Evolutionary conservation across 352 stramenopile species (phyloP), one percentile per base, ranked within the genome.

Genomic region (Globisporangium perplexum): DNA sequence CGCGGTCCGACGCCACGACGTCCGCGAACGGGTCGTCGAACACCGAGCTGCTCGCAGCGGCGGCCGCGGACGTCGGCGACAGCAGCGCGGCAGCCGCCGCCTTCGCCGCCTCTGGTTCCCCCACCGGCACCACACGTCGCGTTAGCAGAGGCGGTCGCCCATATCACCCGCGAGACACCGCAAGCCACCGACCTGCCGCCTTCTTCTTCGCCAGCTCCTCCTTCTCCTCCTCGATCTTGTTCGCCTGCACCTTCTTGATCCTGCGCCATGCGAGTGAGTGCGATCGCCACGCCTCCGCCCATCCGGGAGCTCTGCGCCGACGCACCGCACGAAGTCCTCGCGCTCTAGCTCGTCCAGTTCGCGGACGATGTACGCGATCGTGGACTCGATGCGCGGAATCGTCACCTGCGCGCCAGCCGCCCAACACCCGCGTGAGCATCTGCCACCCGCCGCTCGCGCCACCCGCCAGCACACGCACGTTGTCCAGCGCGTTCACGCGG

Each of bases 401-500:
- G 97, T 99, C 26, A 99, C 97, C 80, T 90, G 36, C 33, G n/a
- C 10, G 15, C 7, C 26, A 30, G 26, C 26, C 26, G 5, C 26
- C 26, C 26, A 5, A 30, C 26, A 5, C 26, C 3, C 26, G 26
- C 26, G 26, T 30, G 26, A 30, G 26, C 26, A 43, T 23, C n/a
- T 18, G 1, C 38, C 10, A 24, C 20, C 6, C 26, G 26, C 26
- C 5, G 26, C 26, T 30, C 26, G 26, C 26, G 26, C 26, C 26
- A 30, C 5, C 17, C 38, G 24, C 18, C 38, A 44, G 38, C 38
- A 23, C 17, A 64, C 76, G 43, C 55, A 88, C 80, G 68, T 99
- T 99, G 65, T 99, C 97, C 69, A 99, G 81, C 18, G 97, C 97
- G 74, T 99, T 99, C 46, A 99, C 97, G 72, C 97, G 93, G 57